Evolutionary conservation across 345 rosid genomes (phyloP).

Genomic region (Syzygium jambos): DNA sequence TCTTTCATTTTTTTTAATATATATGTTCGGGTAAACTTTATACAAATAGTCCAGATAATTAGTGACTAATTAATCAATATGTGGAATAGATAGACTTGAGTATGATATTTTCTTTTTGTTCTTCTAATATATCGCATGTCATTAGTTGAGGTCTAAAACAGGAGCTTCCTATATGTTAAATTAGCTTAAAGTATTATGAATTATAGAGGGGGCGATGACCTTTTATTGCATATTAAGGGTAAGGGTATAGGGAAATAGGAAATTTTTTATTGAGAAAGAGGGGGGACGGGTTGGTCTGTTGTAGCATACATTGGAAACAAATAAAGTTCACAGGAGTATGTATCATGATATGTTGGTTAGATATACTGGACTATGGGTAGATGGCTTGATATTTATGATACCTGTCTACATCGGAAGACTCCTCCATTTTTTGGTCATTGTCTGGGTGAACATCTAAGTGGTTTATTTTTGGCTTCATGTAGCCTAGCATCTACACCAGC

Average conservation of each 20-base stretch:
- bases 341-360: not conserved
- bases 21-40: not conserved
- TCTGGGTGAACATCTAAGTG: not conserved
- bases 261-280: not conserved
- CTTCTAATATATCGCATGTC: not conserved
- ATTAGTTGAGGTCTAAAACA: not conserved
- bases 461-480: not conserved
- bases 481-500: slow-evolving; percentile 99
- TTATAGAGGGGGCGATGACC: not conserved
- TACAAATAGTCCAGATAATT: not conserved
- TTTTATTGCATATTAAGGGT: not conserved
- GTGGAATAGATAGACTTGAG: not conserved
- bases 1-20: not conserved
- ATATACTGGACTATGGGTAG: not conserved
- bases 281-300: not conserved
- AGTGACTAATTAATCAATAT: not conserved
- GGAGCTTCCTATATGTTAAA: not conserved
- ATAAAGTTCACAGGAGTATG: not conserved
- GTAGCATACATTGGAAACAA: not conserved
- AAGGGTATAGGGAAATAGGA: not conserved
- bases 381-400: not conserved
- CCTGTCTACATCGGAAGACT: not conserved
- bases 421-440: not conserved
- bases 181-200: not conserved
- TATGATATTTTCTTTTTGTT: not conserved